Evolutionary conservation across 352 stramenopile species (phyloP).

Genomic region (Phytophthora capsici): DNA sequence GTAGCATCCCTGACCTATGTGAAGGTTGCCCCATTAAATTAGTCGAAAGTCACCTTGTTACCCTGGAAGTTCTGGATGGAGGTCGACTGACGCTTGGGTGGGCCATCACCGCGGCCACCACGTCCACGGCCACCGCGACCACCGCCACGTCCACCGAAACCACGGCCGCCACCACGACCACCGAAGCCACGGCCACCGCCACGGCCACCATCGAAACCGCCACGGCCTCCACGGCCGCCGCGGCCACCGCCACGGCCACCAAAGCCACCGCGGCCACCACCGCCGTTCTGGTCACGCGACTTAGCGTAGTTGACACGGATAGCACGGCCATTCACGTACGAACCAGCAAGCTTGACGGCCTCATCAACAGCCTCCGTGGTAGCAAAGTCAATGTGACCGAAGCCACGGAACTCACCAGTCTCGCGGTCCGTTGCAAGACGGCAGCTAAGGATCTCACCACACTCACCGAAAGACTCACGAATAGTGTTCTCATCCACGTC

Average conservation of each 20-base stretch:
- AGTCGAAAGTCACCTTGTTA: constrained; percentile 98
- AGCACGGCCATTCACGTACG: constrained; percentile 91
- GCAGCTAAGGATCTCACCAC: constrained; percentile 95
- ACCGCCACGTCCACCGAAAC: constrained; percentile 63
- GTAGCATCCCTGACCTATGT: constrained; percentile 31
- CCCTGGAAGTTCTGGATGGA: constrained; percentile 95
- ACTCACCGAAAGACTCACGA: constrained; percentile 92
- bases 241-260: constrained; percentile 75
- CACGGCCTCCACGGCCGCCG: constrained; percentile 60
- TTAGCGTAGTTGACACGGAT: constrained; percentile 97
- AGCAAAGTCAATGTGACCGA: constrained; percentile 98
- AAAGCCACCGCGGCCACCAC: constrained; percentile 44
- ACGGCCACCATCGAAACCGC: constrained; percentile 56
- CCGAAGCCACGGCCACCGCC: constrained; percentile 57
- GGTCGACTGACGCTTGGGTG: constrained; percentile 85
- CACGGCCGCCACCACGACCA: constrained; percentile 45
- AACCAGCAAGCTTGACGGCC: constrained; percentile 92
- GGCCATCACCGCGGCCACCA: constrained; percentile 71
- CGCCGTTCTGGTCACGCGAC: constrained; percentile 57
- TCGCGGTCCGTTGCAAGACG: constrained; percentile 97
- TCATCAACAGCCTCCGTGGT: constrained; percentile 94
- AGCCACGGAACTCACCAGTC: constrained; percentile 98
- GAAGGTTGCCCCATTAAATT: constrained; percentile 52
- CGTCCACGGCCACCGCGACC: constrained; percentile 57
- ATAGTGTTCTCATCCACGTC: constrained; percentile 96